Base-by-base conservation (phyloP, 2,329 filamentous ascomycete genomes). In the Pseudogymnoascus sp. region DNA sequence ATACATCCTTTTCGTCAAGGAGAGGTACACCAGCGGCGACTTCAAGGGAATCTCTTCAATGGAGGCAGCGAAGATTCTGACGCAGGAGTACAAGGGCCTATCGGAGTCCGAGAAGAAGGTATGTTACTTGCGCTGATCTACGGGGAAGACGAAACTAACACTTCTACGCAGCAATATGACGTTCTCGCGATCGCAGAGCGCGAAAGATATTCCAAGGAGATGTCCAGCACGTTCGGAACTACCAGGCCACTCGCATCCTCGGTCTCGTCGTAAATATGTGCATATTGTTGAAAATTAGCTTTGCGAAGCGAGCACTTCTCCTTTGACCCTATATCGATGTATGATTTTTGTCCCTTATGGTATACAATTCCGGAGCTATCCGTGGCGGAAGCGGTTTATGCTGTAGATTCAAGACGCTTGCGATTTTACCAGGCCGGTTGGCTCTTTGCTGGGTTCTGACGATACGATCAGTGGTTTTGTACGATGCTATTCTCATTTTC, bases 1-100 rank as follows among this genome's bases (percentile, higher is more conserved):
- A 0, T 84, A 73, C 64, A 22, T 74, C 1, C 61, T 68, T 4
- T 88, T 82, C 71, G 35, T 63, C 41, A 66, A 60, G 25, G 80
- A 82, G 11, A 76, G 81, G 60, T 62, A 67, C 4, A 64, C 63
- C 1, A 77, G 73, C 50, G 78, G 78, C 18, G 84, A 86, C 59
- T 76, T 83, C 61, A 77, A 75, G 62, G 72, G 76, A 53, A 76
- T 84, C 62, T 6, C 60, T 0, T 0, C 74, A 0, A 1, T 3
- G 0, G 80, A 86, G 2, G 66, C 71, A 1, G 6, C 66, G 6
- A 76, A 71, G 64, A 68, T 80, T 38, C 69, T 80, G 15, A 62
- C 58, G 0, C 64, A 70, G 30, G 81, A 84, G 67, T 85, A 75
- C 76, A 78, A 76, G 61, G 73, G 68, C 2, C 68, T 84, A 53